Evolutionary conservation across 768 basidiomycete genomes (phyloP).

Genomic region (Lyophyllum shimeji): DNA sequence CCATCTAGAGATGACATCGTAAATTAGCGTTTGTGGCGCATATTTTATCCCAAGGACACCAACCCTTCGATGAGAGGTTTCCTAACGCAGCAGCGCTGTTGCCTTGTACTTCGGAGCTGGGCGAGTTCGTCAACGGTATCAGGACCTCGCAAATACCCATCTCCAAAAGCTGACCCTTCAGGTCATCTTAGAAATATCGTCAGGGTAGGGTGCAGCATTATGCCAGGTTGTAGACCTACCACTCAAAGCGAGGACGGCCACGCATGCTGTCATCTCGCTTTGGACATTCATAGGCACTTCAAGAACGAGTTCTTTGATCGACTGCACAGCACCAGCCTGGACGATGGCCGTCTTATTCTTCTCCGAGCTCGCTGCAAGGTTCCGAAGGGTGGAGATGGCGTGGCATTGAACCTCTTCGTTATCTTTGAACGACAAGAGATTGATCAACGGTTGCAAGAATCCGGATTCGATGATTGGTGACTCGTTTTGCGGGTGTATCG

Average conservation of each 20-base stretch:
- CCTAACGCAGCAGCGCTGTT: conserved; percentile 98
- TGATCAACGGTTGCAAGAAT: conserved; percentile 94
- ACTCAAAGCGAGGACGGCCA: conserved; percentile 93
- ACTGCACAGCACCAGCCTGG: conserved; percentile 93
- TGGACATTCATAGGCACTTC: conserved; percentile 96
- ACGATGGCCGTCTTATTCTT: conserved; percentile 99
- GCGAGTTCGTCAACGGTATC: conserved; percentile 94
- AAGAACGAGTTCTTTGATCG: conserved; percentile 94
- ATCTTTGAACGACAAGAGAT: conserved; percentile 95
- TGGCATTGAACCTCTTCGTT: conserved; percentile 99
- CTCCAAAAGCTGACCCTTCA: conserved; percentile 94
- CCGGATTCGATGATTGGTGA: conserved; percentile 99
- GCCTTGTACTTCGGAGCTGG: conserved; percentile 96
- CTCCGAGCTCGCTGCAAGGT: conserved; percentile 95
- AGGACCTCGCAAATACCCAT: conserved; percentile 98
- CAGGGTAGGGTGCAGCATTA: conserved; percentile 5
- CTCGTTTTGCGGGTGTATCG: conserved; percentile 97
- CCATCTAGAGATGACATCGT: conserved; percentile 53
- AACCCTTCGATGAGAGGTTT: conserved; percentile 95
- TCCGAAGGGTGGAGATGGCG: conserved; percentile 95
- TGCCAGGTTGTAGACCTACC: conserved; percentile 52
- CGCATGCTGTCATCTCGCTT: conserved; percentile 99
- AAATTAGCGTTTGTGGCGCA: neutral
- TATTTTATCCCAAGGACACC: conserved; percentile 11
- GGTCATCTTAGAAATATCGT: conserved; percentile 65